Evolutionary conservation across 257 asterid species (phyloP).

Genomic region (Perilla frutescens): DNA sequence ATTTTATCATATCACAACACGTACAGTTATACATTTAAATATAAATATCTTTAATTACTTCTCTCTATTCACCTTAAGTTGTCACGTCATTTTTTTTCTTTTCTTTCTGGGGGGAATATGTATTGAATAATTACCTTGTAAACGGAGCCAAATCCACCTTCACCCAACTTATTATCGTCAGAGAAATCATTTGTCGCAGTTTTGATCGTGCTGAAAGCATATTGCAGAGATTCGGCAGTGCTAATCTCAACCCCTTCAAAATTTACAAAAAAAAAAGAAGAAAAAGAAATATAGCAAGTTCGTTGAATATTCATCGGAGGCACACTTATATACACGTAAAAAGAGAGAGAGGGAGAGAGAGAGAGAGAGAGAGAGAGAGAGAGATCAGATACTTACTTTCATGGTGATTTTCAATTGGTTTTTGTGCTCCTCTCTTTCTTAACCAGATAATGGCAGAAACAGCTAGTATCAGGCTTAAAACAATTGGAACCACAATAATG

Average conservation of each 20-base stretch:
- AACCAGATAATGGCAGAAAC: neutral
- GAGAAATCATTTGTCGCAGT: constrained; percentile 46
- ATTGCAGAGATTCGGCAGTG: constrained; percentile 35
- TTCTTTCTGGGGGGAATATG: neutral
- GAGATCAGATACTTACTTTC: constrained; percentile 30
- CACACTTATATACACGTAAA: too few species aligned
- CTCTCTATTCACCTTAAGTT: neutral
- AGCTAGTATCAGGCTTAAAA: constrained; percentile 10
- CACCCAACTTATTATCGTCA: constrained; percentile 36
- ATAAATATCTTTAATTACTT: neutral
- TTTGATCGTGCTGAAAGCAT: constrained; percentile 32
- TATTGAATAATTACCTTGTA: constrained; percentile 38
- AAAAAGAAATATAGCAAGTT: too few species aligned
- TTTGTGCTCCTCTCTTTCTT: constrained; percentile 14
- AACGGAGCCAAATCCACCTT: constrained; percentile 55
- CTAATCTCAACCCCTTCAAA: neutral
- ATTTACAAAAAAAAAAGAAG: too few species aligned
- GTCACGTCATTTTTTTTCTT: too few species aligned
- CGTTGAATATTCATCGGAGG: too few species aligned
- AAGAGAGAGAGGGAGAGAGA: too few species aligned
- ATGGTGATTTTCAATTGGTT: neutral
- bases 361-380: neutral
- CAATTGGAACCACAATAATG: constrained; percentile 29
- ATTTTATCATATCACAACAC: neutral
- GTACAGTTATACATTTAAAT: neutral